phyloP scores from a whole-genome alignment of 225 moss, liverwort and hornwort species.

The Climacium dendroides region DNA sequence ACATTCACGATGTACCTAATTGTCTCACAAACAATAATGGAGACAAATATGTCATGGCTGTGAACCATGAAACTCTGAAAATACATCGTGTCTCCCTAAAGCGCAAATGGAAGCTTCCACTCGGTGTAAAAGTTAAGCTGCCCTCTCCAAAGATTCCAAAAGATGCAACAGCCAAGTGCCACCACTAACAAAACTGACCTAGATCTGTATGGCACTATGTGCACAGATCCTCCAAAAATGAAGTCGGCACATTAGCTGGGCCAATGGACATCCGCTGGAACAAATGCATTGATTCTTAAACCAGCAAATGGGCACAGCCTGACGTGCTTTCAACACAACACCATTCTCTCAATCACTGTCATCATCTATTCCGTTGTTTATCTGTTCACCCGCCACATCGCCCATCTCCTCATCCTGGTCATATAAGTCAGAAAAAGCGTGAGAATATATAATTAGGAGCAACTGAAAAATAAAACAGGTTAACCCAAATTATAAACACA shows the following conservation, averaged over 20 bases:
- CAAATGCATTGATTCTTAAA: not conserved
- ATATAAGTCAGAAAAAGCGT: not conserved
- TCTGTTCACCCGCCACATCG: constrained; percentile 6
- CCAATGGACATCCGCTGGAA: not conserved
- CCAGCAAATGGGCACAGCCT: not conserved
- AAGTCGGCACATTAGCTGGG: not conserved
- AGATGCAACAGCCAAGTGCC: not conserved
- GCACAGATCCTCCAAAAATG: not conserved
- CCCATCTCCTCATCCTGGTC: constrained; percentile 40
- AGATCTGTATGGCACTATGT: not conserved
- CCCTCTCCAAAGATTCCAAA: not conserved
- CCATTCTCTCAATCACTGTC: constrained; percentile 13
- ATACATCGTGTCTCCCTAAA: not conserved
- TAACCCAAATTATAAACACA: not conserved
- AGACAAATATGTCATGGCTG: not conserved
- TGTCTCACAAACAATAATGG: not conserved
- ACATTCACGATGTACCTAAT: not conserved
- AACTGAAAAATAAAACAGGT: not conserved
- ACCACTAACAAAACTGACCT: not conserved
- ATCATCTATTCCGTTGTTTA: constrained; percentile 2
- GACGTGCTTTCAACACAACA: not conserved
- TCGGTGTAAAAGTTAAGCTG: not conserved
- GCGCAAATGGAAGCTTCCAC: not conserved
- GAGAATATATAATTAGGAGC: not conserved
- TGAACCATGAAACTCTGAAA: not conserved